phyloP scores from a whole-genome alignment of 129 eudicot species.

The Chrysanthemum seticuspe region DNA sequence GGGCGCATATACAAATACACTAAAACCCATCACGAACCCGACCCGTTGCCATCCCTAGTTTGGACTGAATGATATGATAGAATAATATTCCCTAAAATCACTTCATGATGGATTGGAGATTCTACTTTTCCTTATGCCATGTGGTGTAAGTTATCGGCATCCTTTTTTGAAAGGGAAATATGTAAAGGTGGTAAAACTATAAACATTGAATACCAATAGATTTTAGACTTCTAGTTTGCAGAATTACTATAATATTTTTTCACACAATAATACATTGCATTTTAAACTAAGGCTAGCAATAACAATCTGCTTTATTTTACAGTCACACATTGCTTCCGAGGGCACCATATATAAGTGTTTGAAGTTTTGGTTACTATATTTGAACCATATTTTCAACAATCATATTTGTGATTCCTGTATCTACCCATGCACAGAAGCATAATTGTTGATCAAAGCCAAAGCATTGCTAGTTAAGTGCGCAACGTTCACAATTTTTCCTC shows the following conservation, averaged over 20 bases:
- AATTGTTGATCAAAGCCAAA: conserved; percentile 51
- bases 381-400: neutral
- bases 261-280: conserved; percentile 14
- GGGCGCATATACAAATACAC: no score
- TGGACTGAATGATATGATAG: no score
- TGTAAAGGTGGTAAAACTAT: neutral
- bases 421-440: conserved; percentile 36
- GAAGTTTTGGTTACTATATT: neutral
- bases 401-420: neutral
- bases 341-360: conserved; percentile 1
- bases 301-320: neutral
- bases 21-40: no score
- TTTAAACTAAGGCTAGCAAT: conserved; percentile 9
- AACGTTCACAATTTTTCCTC: conserved; percentile 41
- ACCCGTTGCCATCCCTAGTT: no score
- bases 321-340: conserved; percentile 4
- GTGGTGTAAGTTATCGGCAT: no score
- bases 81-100: no score
- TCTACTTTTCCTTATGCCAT: conserved; percentile 10
- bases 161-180: no score
- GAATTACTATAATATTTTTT: neutral
- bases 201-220: neutral
- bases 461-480: conserved; percentile 62
- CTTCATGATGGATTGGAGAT: no score
- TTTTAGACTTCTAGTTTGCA: neutral